Percentiles rank a stretch among this genome's conserved stretches.
Evolutionary conservation across 306 rosid genomes (phyloP).

Genomic region (Ormosia emarginata): DNA sequence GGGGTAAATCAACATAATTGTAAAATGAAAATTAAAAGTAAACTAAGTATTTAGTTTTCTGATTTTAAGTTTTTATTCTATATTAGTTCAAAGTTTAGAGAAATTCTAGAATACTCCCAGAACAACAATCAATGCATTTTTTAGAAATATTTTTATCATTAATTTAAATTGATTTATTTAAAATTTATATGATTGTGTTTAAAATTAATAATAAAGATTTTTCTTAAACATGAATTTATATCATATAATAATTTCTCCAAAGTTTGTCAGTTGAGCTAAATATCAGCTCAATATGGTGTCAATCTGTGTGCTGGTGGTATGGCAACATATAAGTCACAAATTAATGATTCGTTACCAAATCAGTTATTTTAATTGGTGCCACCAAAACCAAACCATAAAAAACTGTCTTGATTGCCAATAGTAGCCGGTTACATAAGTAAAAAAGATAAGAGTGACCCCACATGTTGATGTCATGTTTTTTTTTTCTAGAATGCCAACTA

Average conservation of each 20-base stretch:
- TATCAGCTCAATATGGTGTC: background rate
- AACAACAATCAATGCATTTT: no score
- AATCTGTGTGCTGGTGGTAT: constrained; percentile 14
- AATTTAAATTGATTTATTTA: no score
- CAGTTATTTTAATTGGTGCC: background rate
- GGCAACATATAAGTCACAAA: constrained; percentile 9
- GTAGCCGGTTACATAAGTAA: background rate
- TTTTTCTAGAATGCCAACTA: constrained; percentile 26
- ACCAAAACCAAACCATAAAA: constrained; percentile 13
- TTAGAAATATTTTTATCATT: no score
- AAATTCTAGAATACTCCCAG: no score
- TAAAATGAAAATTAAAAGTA: background rate
- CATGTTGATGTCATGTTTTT: constrained; percentile 7
- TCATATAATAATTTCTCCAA: no score
- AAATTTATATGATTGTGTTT: no score
- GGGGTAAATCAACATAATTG: background rate
- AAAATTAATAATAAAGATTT: no score
- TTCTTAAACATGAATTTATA: no score
- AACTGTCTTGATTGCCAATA: background rate
- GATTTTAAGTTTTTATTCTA: background rate
- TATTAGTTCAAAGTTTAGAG: background rate
- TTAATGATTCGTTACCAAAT: background rate
- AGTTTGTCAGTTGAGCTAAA: background rate
- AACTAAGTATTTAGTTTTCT: background rate
- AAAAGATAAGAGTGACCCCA: constrained; percentile 24